Percentiles rank a stretch among this genome's conserved stretches.
These are phyloP conservation scores for Apiotrichum laibachii DNA, from an alignment of 1,284 basidiomycete species.

Conservation along the genomic window DNA sequence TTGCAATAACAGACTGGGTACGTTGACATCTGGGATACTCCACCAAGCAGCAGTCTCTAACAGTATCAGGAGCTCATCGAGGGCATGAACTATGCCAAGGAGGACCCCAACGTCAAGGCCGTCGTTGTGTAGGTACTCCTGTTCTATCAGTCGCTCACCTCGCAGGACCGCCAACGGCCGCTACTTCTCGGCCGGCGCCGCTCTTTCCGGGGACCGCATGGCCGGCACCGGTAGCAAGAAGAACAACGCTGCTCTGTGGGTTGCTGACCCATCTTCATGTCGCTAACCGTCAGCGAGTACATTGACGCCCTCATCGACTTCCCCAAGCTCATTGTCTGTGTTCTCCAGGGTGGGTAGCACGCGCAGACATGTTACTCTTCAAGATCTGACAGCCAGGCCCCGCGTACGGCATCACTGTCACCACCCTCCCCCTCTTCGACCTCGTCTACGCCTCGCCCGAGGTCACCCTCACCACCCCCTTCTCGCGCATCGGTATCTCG, in stretches of 20 bases:
- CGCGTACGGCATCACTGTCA: constrained; percentile 22
- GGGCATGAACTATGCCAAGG: constrained; percentile 20
- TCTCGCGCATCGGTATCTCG: constrained; percentile 23
- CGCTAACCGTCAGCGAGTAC: constrained; percentile 13
- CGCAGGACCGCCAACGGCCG: constrained; percentile 18
- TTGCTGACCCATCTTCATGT: not conserved
- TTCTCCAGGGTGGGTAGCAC: constrained; percentile 13
- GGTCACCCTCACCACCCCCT: constrained; percentile 20
- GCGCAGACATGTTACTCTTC: not conserved
- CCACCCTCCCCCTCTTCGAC: constrained; percentile 23
- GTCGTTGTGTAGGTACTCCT: constrained; percentile 14
- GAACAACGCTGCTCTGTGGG: constrained; percentile 2
- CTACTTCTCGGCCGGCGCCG: constrained; percentile 20
- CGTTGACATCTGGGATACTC: not conserved
- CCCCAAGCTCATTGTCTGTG: constrained; percentile 21
- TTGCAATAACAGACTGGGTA: constrained; percentile 1
- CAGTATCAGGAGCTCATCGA: constrained; percentile 18
- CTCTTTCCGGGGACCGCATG: constrained; percentile 15
- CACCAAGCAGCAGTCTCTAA: not conserved
- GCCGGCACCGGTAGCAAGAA: not conserved
- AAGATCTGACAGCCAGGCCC: constrained; percentile 11
- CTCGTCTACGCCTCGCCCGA: constrained; percentile 20
- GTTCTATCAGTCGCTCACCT: not conserved
- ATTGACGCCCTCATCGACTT: constrained; percentile 22
- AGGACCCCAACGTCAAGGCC: constrained; percentile 15